Evolutionary conservation across 2,329 filamentous ascomycete genomes (phyloP).

Genomic region (Cladosporium sp.): DNA sequence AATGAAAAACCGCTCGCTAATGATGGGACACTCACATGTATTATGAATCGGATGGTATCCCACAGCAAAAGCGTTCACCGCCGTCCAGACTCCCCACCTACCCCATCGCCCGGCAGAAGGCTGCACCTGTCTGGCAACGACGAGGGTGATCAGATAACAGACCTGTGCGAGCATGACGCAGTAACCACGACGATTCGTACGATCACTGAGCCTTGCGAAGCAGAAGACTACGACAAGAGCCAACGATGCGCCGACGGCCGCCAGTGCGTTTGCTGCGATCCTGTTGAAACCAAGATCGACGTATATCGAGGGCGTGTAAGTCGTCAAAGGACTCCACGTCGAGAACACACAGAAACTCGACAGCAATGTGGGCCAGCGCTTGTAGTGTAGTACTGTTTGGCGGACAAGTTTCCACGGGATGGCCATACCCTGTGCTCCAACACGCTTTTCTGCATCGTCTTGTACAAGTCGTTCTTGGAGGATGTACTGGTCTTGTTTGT

Average conservation of each 20-base stretch:
- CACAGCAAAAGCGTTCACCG: slow-evolving; percentile 54
- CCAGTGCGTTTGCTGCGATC: slow-evolving; percentile 52
- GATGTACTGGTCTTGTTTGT: slow-evolving; percentile 37
- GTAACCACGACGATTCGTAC: slow-evolving; percentile 47
- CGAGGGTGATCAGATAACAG: slow-evolving; percentile 50
- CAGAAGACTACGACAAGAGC: slow-evolving; percentile 52
- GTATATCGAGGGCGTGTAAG: slow-evolving; percentile 52
- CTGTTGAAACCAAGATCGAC: slow-evolving; percentile 47
- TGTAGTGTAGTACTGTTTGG: slow-evolving; percentile 49
- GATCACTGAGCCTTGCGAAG: slow-evolving; percentile 54
- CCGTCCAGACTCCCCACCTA: slow-evolving; percentile 55
- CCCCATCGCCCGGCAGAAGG: slow-evolving; percentile 52
- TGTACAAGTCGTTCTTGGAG: slow-evolving; percentile 42
- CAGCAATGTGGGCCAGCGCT: slow-evolving; percentile 52
- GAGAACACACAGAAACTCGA: slow-evolving; percentile 54
- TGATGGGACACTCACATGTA: slow-evolving; percentile 45
- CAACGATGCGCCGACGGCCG: slow-evolving; percentile 45
- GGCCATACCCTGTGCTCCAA: slow-evolving; percentile 39
- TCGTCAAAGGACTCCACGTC: slow-evolving; percentile 56
- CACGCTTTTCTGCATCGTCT: slow-evolving; percentile 38
- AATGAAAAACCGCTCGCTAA: slow-evolving; percentile 33
- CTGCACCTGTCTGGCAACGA: slow-evolving; percentile 47
- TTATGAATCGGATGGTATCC: slow-evolving; percentile 59
- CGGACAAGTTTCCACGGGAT: slow-evolving; percentile 47
- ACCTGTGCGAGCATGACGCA: slow-evolving; percentile 49